Percentiles rank a stretch among this genome's conserved stretches.
Evolutionary conservation across 139 green algal species (phyloP).

Genomic region (Haematococcus lacustris): DNA sequence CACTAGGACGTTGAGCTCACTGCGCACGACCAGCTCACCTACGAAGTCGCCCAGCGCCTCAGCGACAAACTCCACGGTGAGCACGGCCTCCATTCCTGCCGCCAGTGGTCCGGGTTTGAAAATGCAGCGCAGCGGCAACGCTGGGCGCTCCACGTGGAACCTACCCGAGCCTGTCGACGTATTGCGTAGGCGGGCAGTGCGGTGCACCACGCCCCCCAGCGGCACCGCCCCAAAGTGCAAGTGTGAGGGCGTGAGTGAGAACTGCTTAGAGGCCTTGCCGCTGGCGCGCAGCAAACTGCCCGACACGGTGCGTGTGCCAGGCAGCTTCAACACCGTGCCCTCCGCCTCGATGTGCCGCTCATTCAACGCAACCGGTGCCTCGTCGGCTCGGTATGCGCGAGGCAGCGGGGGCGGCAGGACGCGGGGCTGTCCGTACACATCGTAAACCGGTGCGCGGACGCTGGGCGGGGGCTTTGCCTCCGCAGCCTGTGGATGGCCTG

Average conservation of each 20-base stretch:
- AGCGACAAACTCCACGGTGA: slow-evolving; percentile 53
- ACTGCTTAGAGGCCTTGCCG: slow-evolving; percentile 32
- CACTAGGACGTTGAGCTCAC: slow-evolving; percentile 46
- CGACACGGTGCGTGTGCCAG: background rate
- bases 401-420: slow-evolving; percentile 23
- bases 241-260: slow-evolving; percentile 43
- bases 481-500: too few species aligned
- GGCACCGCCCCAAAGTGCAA: slow-evolving; percentile 53
- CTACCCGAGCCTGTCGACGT: slow-evolving; percentile 37
- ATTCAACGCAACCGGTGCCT: slow-evolving; percentile 27
- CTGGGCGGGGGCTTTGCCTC: too few species aligned
- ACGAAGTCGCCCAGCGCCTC: slow-evolving; percentile 41
- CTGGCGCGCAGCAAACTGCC: slow-evolving; percentile 12
- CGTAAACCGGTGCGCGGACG: slow-evolving; percentile 7
- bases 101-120: slow-evolving; percentile 43
- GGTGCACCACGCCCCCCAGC: slow-evolving; percentile 32
- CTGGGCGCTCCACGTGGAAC: slow-evolving; percentile 31
- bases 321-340: background rate
- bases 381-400: slow-evolving; percentile 11
- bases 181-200: slow-evolving; percentile 43
- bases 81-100: slow-evolving; percentile 42
- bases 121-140: slow-evolving; percentile 39
- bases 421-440: slow-evolving; percentile 50
- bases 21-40: slow-evolving; percentile 41
- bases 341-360: slow-evolving; percentile 7